Evolutionary conservation across 2,329 filamentous ascomycete species (phyloP).

Genomic region (Aspergillus sergii): DNA sequence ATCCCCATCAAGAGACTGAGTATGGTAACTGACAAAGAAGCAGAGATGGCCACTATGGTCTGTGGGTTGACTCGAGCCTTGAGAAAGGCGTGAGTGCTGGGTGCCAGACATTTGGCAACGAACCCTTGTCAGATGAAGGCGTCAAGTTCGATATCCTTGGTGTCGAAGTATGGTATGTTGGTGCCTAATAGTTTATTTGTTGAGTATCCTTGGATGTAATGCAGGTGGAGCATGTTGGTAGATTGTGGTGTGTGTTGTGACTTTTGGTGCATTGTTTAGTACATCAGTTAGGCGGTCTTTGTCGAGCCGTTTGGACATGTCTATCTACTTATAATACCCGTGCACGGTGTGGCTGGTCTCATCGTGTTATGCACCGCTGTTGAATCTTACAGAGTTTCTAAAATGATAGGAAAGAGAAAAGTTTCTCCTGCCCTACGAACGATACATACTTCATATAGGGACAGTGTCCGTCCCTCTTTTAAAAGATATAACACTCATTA

Average conservation of each 20-base stretch:
- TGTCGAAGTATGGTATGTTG: constrained; percentile 92
- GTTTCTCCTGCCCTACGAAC: not conserved
- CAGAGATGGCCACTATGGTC: constrained; percentile 80
- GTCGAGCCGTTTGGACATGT: not conserved
- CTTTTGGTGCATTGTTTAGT: not conserved
- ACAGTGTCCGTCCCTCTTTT: not conserved
- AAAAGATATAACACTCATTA: not conserved
- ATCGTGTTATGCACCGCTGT: constrained; percentile 12
- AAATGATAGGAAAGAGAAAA: not conserved
- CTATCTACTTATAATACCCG: constrained; percentile 15
- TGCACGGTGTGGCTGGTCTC: constrained; percentile 16
- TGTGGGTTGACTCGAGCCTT: constrained; percentile 88
- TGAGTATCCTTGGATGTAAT: not conserved
- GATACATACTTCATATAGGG: not conserved
- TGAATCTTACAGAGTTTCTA: not conserved
- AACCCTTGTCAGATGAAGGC: constrained; percentile 88
- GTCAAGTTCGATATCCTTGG: constrained; percentile 89
- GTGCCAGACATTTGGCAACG: constrained; percentile 93
- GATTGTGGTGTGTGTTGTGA: not conserved
- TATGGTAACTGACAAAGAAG: not conserved
- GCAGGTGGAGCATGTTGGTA: not conserved
- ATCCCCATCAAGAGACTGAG: not conserved
- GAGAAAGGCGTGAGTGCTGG: constrained; percentile 80
- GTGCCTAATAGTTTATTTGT: constrained; percentile 42
- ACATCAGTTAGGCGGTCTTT: not conserved